Evolutionary conservation across 345 rosid species (phyloP), one percentile per base, ranked within the genome.

Genomic region (Eucalyptus curtisii): DNA sequence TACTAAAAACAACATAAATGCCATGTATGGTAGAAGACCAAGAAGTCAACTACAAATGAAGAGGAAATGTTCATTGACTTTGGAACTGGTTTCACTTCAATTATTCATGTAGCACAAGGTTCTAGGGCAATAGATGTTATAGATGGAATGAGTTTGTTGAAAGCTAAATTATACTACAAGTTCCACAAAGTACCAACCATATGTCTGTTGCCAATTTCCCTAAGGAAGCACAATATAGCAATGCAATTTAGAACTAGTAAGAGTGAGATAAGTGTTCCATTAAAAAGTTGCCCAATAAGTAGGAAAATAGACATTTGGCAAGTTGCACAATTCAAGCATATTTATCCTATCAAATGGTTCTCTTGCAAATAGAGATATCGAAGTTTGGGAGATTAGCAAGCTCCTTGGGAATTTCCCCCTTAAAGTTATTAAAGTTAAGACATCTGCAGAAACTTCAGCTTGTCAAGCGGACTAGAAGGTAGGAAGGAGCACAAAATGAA

Each of bases 191-290:
- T 97, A 90, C 99, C 99, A 86, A 97, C 96, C 93, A 96, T 86
- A 93, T 96, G 98, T 81, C 96, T 96, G 92, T 95, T 96, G 33
- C 99, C 98, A 88, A 94, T 95, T 94, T 97, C 95, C 98, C 98
- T 97, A 91, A 59, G 68, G 33, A 59, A 27, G 68, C 68, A 59
- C 16, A 12, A 59, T 30, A 12, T 59, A 27, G 31, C 68, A 27
- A 59, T 59, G 68, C 68, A 6, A 59, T 12, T 59, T 27, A 59
- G 19, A 53, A 64, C 64, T 37, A 3, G n/a, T 22, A 71, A 55
- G 31, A 53, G 2, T 57, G 45, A 20, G 47, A 50, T n/a, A 45
- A 33, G 52, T 52, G 42, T 25, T 86, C 49, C 87, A 79, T 19
- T 27, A 53, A 87, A 79, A 87, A 11, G 79, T 33, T 85, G 49